Percentiles rank a stretch among this genome's conserved stretches.
Conservation (phyloP, 2,329 filamentous ascomycete species). For the Aspergillus caelatus region DNA sequence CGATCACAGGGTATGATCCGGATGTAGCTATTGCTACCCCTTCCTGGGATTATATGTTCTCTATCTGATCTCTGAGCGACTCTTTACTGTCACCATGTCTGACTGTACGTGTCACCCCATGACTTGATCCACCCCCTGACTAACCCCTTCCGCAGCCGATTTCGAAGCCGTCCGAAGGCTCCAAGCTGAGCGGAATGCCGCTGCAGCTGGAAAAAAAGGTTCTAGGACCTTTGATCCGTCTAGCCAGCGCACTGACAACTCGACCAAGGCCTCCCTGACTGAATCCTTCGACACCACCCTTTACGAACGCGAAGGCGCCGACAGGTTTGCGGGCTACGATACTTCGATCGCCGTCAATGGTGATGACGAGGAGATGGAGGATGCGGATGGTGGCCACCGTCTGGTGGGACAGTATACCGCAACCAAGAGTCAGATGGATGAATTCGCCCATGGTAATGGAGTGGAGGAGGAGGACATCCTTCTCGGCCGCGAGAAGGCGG, state of each 20-base stretch:
- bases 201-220: conserved; percentile 75
- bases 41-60: conserved; percentile 31
- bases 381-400: conserved; percentile 72
- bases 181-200: conserved; percentile 89
- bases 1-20: conserved; percentile 36
- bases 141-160: conserved; percentile 60
- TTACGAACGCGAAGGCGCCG: conserved; percentile 75
- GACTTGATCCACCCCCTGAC: conserved; percentile 19
- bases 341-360: conserved; percentile 81
- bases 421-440: conserved; percentile 86
- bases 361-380: conserved; percentile 77
- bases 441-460: conserved; percentile 81
- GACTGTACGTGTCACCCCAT: conserved; percentile 40
- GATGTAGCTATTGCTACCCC: conserved; percentile 37
- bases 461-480: conserved; percentile 92
- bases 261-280: conserved; percentile 87
- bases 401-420: conserved; percentile 96
- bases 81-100: conserved; percentile 42
- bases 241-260: conserved; percentile 78
- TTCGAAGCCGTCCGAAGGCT: conserved; percentile 86
- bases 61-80: conserved; percentile 27
- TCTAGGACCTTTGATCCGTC: conserved; percentile 77
- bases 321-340: conserved; percentile 89
- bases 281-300: conserved; percentile 83
- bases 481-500: conserved; percentile 82